Percentiles rank a stretch among this genome's conserved stretches.
phyloP scores from a whole-genome alignment of 805 yeast genomes.

The Yarrowia deformans region DNA sequence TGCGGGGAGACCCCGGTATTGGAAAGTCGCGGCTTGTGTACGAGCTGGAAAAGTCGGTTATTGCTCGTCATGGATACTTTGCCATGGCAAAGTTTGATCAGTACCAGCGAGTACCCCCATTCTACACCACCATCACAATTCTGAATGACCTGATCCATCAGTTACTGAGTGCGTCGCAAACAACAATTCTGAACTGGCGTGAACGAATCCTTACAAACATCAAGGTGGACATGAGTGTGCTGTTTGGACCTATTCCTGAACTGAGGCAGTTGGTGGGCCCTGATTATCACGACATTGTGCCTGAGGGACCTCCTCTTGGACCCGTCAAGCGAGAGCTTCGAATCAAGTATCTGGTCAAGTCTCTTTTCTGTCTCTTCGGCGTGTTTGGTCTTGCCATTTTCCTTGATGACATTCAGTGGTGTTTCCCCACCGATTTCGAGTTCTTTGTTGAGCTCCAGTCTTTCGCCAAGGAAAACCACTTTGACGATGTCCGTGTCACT shows the following conservation, averaged over 20 bases:
- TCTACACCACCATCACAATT: conserved; percentile 53
- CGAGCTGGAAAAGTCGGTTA: conserved; percentile 52
- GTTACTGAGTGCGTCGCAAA: conserved; percentile 53
- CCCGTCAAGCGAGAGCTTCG: conserved; percentile 53
- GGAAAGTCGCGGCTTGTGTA: conserved; percentile 57
- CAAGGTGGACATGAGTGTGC: conserved; percentile 54
- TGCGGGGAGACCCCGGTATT: conserved; percentile 56
- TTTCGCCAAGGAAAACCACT: conserved; percentile 46
- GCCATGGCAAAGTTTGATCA: conserved; percentile 49
- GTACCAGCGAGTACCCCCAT: conserved; percentile 50
- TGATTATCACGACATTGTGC: conserved; percentile 49
- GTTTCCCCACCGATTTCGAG: conserved; percentile 49
- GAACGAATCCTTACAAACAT: conserved; percentile 52
- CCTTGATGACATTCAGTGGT: conserved; percentile 58
- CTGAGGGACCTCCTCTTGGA: conserved; percentile 45
- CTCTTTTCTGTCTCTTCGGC: conserved; percentile 55
- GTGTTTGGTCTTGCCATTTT: conserved; percentile 55
- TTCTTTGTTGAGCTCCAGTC: conserved; percentile 47
- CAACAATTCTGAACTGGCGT: conserved; percentile 54
- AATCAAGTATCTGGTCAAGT: conserved; percentile 55
- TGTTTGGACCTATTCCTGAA: conserved; percentile 57
- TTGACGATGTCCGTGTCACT: conserved; percentile 45
- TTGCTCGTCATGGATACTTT: conserved; percentile 49
- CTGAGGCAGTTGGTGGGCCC: conserved; percentile 55
- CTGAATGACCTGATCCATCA: conserved; percentile 54